Evolutionary conservation across 1,139 yeast species (phyloP).

Genomic region (Geotrichum histeridarum): DNA sequence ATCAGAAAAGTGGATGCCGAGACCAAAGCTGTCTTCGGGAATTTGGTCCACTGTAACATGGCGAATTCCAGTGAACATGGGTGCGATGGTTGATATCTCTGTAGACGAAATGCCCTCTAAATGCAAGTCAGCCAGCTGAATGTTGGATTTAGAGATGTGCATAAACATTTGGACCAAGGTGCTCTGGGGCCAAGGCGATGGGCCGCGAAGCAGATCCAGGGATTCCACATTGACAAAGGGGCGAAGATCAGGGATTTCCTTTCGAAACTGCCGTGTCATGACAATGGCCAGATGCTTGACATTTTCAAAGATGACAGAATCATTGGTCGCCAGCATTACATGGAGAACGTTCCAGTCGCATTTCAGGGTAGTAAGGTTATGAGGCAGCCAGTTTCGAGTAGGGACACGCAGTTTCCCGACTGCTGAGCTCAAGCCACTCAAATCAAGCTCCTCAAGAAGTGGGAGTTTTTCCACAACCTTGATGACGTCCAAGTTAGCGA

Average conservation of each 20-base stretch:
- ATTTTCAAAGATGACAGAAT: neutral
- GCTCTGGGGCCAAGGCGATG: conserved; percentile 14
- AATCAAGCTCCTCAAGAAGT: conserved; percentile 6
- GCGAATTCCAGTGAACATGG: neutral
- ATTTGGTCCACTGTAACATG: neutral
- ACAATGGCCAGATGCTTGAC: conserved; percentile 1
- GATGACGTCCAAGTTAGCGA: conserved; percentile 2
- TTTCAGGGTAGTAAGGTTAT: neutral
- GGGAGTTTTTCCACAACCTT: conserved; percentile 2
- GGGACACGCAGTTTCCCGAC: neutral
- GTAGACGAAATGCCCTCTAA: conserved; percentile 10
- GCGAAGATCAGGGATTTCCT: neutral
- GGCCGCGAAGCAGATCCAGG: conserved; percentile 9
- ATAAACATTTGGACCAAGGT: conserved; percentile 6
- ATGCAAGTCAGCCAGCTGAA: neutral
- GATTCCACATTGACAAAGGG: neutral
- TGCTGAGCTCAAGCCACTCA: conserved; percentile 2
- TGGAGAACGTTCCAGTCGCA: conserved; percentile 16
- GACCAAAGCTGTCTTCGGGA: conserved; percentile 14
- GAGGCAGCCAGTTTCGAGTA: conserved; percentile 12
- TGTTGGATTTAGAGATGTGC: neutral
- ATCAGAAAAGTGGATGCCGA: neutral
- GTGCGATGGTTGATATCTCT: conserved; percentile 7
- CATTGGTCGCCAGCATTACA: conserved; percentile 4
- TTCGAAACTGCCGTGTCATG: conserved; percentile 6